These are phyloP conservation scores for Pseudoneurospora amorphoporcata DNA, from an alignment of 495 filamentous ascomycete genomes.

Conservation along the genomic window DNA sequence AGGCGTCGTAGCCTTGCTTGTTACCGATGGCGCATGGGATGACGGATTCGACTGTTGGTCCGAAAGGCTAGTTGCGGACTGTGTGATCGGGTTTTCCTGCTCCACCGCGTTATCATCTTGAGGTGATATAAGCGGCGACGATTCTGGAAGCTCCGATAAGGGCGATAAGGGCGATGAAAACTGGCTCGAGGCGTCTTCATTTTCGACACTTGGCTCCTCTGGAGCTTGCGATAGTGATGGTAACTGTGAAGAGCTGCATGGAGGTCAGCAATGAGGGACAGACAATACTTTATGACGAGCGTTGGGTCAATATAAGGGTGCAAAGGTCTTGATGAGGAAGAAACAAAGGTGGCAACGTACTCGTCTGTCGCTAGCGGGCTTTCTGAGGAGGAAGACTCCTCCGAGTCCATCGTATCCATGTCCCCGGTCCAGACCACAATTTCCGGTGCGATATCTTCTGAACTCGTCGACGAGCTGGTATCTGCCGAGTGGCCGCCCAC, in stretches of 20 bases:
- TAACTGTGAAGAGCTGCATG: not conserved
- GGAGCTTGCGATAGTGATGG: not conserved
- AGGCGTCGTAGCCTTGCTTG: constrained; percentile 49
- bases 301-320: not conserved
- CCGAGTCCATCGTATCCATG: constrained; percentile 21
- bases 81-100: constrained; percentile 16
- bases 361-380: not conserved
- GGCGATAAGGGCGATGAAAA: constrained; percentile 14
- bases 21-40: constrained; percentile 33
- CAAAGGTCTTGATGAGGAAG: not conserved
- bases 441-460: constrained; percentile 25
- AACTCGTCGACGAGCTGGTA: not conserved
- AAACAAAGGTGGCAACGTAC: not conserved
- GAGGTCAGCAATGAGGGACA: not conserved
- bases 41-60: constrained; percentile 34
- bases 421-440: constrained; percentile 29
- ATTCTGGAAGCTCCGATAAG: constrained; percentile 10
- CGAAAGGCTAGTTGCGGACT: constrained; percentile 21
- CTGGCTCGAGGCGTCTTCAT: not conserved
- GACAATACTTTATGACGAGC: not conserved
- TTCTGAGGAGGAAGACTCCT: not conserved
- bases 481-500: constrained; percentile 4
- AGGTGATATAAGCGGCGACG: not conserved
- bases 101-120: not conserved
- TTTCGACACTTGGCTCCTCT: not conserved